Evolutionary conservation across 2,329 filamentous ascomycete genomes (phyloP), one percentile per base, ranked within the genome.

Genomic region (Alternaria brassicicola): DNA sequence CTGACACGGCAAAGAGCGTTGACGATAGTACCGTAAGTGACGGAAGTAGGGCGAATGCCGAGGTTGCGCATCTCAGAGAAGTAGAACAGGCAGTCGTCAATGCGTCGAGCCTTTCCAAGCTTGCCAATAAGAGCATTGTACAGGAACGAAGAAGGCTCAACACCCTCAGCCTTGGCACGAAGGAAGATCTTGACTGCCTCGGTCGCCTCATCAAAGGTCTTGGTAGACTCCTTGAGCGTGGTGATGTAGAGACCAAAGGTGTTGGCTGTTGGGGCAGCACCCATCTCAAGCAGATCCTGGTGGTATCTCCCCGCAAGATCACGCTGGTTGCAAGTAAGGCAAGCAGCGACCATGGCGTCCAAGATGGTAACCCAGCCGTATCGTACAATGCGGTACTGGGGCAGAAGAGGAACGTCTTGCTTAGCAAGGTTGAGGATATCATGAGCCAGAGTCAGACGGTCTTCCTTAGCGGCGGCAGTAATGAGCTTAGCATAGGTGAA

Each of bases 81-180:
- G 84, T 97, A 98, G 78, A 95, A 96, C 23, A 99, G 86, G 75
- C 94, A 98, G 81, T 99, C 95, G 68, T 99, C 95, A 64, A 99
- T 98, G 61, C 95, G 93, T 52, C 95, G 91, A 55, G 95, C 95
- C 84, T 98, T 98, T 73, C 95, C 95, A 38, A 99, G 88, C 83
- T 99, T 99, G 73, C 95, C 95, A 67, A 99, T 99, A 28, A 99
- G 84, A 49, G 95, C 95, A 71, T 99, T 99, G 86, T 98, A 99
- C 64, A 99, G 80, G 84, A 99, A 99, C 0, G 94, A 97, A 46
- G 91, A 96, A 19, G 95, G 93, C 79, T 97, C 92, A 13, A 99
- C 95, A 58, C 94, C 93, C 80, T 99, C 95, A 12, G 90, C 83
- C 81, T 96, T 93, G 57, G 95, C 93, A 56, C 93, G 91, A 72